These are phyloP conservation scores for Gentiana dahurica DNA, from an alignment of 257 asterid species.

Conservation along the genomic window DNA sequence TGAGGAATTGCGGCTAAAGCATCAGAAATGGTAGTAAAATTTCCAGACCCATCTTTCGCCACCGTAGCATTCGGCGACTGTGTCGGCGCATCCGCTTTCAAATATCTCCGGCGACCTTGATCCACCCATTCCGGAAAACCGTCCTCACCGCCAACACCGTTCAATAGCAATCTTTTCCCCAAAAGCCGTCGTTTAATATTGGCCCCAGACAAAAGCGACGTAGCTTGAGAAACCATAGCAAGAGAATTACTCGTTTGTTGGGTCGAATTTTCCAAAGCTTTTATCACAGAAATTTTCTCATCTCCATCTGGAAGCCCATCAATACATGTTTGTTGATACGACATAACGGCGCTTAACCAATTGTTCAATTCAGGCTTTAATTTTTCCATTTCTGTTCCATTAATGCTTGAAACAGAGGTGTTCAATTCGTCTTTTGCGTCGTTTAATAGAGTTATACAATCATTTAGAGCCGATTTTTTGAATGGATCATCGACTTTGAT, in stretches of 20 bases:
- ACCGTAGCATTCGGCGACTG: constrained; percentile 49
- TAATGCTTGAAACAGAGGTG: constrained; percentile 27
- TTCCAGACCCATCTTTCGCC: constrained; percentile 69
- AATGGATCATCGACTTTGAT: constrained; percentile 38
- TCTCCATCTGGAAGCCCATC: constrained; percentile 69
- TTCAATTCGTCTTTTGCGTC: constrained; percentile 73
- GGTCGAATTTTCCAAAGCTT: constrained; percentile 22
- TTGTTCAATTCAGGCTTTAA: constrained; percentile 44
- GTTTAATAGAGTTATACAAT: constrained; percentile 38
- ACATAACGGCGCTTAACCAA: constrained; percentile 74
- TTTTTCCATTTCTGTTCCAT: constrained; percentile 14
- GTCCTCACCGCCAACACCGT: constrained; percentile 3
- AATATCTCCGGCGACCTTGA: constrained; percentile 29
- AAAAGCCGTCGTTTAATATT: constrained; percentile 31
- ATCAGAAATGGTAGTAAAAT: constrained; percentile 40
- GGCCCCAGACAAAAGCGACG: constrained; percentile 13
- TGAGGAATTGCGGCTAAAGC: constrained; percentile 67
- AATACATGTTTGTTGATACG: constrained; percentile 69
- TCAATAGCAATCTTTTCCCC: not conserved
- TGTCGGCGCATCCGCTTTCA: constrained; percentile 29
- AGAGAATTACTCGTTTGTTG: constrained; percentile 72
- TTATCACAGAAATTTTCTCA: constrained; percentile 30
- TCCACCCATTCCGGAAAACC: constrained; percentile 48
- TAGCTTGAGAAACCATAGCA: constrained; percentile 32
- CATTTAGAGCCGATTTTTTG: constrained; percentile 42